phyloP scores from a whole-genome alignment of 2,329 filamentous ascomycete species.

The Coniochaeta pulveracea region DNA sequence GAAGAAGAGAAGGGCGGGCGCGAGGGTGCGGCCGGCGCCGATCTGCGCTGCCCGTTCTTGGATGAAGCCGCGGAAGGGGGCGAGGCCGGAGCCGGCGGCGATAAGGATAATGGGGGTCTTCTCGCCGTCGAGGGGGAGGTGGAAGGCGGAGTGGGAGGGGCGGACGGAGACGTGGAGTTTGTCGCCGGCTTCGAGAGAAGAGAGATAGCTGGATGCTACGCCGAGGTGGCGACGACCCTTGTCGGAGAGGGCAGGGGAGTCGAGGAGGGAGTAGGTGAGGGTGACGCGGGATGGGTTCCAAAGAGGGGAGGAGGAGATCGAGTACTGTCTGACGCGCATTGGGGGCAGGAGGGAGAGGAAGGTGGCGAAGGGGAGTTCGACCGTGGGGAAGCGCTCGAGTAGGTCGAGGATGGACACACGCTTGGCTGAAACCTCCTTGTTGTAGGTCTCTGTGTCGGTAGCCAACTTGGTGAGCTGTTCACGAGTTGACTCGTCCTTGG shows the following conservation, averaged over 20 bases:
- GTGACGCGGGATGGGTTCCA: conserved; percentile 43
- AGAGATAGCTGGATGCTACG: conserved; percentile 51
- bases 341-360: conserved; percentile 66
- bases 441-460: conserved; percentile 33
- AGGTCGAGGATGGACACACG: conserved; percentile 57
- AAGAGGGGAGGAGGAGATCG: conserved; percentile 65
- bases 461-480: conserved; percentile 33
- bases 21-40: conserved; percentile 38
- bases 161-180: conserved; percentile 38
- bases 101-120: conserved; percentile 39
- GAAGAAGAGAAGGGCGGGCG: conserved; percentile 52
- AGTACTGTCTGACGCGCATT: conserved; percentile 70
- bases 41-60: conserved; percentile 47
- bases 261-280: conserved; percentile 58
- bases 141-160: conserved; percentile 30
- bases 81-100: conserved; percentile 43
- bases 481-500: conserved; percentile 15
- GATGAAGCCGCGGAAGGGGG: conserved; percentile 52
- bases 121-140: conserved; percentile 31
- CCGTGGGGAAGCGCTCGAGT: conserved; percentile 48
- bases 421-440: conserved; percentile 38
- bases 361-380: conserved; percentile 50
- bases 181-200: conserved; percentile 30
- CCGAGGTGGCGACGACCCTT: conserved; percentile 39
- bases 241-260: conserved; percentile 39